Conservation (phyloP, 306 rosid species). For the Begonia fuchsioides region DNA sequence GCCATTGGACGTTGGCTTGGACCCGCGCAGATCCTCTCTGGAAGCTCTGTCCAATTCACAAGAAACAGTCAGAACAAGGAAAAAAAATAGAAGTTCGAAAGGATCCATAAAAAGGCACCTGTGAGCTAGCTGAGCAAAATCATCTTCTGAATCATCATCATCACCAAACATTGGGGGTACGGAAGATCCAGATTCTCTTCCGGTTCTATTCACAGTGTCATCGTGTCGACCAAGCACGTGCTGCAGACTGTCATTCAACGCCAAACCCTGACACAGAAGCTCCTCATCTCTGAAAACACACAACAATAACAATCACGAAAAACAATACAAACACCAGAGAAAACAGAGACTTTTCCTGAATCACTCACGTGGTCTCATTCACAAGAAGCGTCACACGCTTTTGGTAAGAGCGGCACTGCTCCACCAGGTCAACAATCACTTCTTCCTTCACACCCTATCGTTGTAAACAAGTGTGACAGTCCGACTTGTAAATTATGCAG, state of each 20-base stretch:
- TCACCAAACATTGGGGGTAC: slow-evolving; percentile 58
- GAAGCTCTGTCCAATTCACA: slow-evolving; percentile 31
- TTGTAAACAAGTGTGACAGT: not conserved
- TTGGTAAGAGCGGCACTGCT: slow-evolving; percentile 86
- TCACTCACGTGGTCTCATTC: slow-evolving; percentile 54
- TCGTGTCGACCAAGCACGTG: slow-evolving; percentile 66
- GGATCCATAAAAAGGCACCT: slow-evolving; percentile 22
- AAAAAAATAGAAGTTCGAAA: too few relatives aligned
- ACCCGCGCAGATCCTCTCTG: slow-evolving; percentile 30
- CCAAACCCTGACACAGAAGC: slow-evolving; percentile 59
- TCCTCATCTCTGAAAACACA: slow-evolving; percentile 58
- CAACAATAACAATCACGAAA: slow-evolving; percentile 5
- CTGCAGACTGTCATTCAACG: slow-evolving; percentile 78
- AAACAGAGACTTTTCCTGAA: not conserved
- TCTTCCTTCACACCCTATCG: slow-evolving; percentile 83
- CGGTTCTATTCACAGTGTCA: slow-evolving; percentile 43
- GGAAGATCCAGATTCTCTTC: slow-evolving; percentile 38
- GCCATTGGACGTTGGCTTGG: slow-evolving; percentile 38
- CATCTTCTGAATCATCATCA: slow-evolving; percentile 62
- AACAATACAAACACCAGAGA: too few relatives aligned
- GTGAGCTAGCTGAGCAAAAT: slow-evolving; percentile 70
- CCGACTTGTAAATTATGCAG: too few relatives aligned
- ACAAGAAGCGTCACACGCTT: slow-evolving; percentile 85
- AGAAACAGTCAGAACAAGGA: too few relatives aligned
- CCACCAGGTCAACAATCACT: slow-evolving; percentile 86